These are phyloP conservation scores for Ambrosiella xylebori DNA, from an alignment of 2,329 filamentous ascomycete genomes.

Conservation along the genomic window DNA sequence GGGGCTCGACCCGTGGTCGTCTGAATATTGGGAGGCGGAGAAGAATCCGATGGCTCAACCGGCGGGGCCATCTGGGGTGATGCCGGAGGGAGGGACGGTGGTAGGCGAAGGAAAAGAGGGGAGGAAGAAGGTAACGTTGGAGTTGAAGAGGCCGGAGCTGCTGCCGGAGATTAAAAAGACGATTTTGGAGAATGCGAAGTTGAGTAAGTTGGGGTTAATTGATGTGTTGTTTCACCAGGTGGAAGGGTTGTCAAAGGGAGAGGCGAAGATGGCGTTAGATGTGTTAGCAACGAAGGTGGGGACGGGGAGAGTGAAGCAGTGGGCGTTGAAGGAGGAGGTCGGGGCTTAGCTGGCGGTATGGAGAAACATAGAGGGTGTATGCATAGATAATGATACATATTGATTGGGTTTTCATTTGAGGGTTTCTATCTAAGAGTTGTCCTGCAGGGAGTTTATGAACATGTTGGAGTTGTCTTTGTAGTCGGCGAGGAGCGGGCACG, in stretches of 20 bases:
- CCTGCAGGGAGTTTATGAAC: too few relatives aligned
- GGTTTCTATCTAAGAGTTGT: too few relatives aligned
- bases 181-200: conserved; percentile 24
- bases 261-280: conserved; percentile 27
- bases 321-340: conserved; percentile 18
- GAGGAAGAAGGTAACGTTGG: conserved; percentile 21
- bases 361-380: background rate
- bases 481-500: too few relatives aligned
- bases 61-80: conserved; percentile 19
- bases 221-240: conserved; percentile 25
- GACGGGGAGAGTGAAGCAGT: conserved; percentile 22
- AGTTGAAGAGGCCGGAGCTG: conserved; percentile 18
- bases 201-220: conserved; percentile 26
- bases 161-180: conserved; percentile 26
- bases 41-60: conserved; percentile 15
- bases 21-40: conserved; percentile 53
- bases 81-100: conserved; percentile 21
- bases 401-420: background rate
- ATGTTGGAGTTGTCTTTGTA: too few relatives aligned
- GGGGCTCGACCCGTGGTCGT: conserved; percentile 69
- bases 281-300: conserved; percentile 25
- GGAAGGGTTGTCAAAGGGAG: conserved; percentile 21
- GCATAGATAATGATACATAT: background rate
- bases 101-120: conserved; percentile 11
- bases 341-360: background rate